Evolutionary conservation across 345 rosid species (phyloP).

Genomic region (Citrus maxima): DNA sequence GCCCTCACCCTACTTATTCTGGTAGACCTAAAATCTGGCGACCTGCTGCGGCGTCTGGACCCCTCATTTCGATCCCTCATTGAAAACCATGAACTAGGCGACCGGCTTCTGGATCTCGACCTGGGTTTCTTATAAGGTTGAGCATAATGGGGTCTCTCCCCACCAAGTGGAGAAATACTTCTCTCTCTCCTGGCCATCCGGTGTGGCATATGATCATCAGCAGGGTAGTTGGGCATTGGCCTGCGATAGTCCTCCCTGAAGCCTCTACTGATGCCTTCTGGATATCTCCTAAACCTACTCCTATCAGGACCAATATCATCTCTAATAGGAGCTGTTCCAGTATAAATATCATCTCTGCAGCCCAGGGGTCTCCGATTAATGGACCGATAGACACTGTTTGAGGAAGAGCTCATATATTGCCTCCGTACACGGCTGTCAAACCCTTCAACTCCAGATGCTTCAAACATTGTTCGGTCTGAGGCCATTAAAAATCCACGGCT

Average conservation of each 20-base stretch:
- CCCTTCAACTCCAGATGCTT: slow-evolving; percentile 22
- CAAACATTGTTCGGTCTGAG: slow-evolving; percentile 25
- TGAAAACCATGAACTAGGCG: slow-evolving; percentile 31
- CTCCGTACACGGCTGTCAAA: slow-evolving; percentile 31
- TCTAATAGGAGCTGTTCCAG: slow-evolving; percentile 22
- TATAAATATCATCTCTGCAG: slow-evolving; percentile 25
- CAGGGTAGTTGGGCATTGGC: slow-evolving; percentile 20
- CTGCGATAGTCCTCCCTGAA: slow-evolving; percentile 31
- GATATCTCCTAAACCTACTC: slow-evolving; percentile 37
- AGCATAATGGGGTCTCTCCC: slow-evolving; percentile 28
- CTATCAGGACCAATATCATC: slow-evolving; percentile 34
- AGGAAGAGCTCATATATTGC: slow-evolving; percentile 30
- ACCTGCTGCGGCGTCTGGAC: slow-evolving; percentile 38
- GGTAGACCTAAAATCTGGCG: slow-evolving; percentile 37
- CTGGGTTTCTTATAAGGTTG: slow-evolving; percentile 28
- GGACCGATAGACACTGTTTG: slow-evolving; percentile 25
- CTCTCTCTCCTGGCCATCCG: slow-evolving; percentile 40
- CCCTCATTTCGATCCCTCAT: slow-evolving; percentile 32
- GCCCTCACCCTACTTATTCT: slow-evolving; percentile 35
- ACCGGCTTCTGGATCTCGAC: slow-evolving; percentile 50
- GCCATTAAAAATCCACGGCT: slow-evolving; percentile 22
- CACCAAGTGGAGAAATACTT: slow-evolving; percentile 37
- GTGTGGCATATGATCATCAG: slow-evolving; percentile 27
- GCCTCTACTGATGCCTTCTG: slow-evolving; percentile 22
- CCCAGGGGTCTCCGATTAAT: slow-evolving; percentile 24